Conservation (phyloP, 495 filamentous ascomycete genomes). For the Annulohypoxylon moriforme region DNA sequence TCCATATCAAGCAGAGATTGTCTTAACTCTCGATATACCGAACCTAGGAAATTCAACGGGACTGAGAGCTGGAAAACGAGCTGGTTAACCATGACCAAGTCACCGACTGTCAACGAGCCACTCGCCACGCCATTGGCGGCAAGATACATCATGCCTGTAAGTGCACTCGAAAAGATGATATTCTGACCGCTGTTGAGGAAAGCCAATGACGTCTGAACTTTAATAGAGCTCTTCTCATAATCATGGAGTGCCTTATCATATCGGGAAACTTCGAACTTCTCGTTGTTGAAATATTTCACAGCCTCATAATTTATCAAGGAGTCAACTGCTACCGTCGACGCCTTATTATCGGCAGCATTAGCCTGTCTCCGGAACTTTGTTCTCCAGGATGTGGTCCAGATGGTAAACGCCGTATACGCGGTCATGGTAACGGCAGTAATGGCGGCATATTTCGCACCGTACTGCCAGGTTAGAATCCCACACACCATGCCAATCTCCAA, state of each 20-base stretch:
- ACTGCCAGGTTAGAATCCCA: slow-evolving; percentile 93
- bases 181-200: slow-evolving; percentile 98
- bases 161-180: slow-evolving; percentile 93
- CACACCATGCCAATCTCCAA: slow-evolving; percentile 96
- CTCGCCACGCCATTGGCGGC: slow-evolving; percentile 87
- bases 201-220: slow-evolving; percentile 91
- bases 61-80: slow-evolving; percentile 98
- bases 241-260: slow-evolving; percentile 87
- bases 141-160: slow-evolving; percentile 98
- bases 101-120: slow-evolving; percentile 88
- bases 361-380: slow-evolving; percentile 95
- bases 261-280: slow-evolving; percentile 88
- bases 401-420: slow-evolving; percentile 93
- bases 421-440: slow-evolving; percentile 93
- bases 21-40: slow-evolving; percentile 93
- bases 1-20: slow-evolving; percentile 98
- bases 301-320: slow-evolving; percentile 98
- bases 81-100: slow-evolving; percentile 98
- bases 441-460: slow-evolving; percentile 88
- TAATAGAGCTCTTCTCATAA: slow-evolving; percentile 95
- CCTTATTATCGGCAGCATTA: slow-evolving; percentile 95
- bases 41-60: slow-evolving; percentile 94
- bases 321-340: slow-evolving; percentile 94
- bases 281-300: slow-evolving; percentile 99
- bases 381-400: slow-evolving; percentile 93